Evolutionary conservation across 768 basidiomycete genomes (phyloP), one percentile per base, ranked within the genome.

Genomic region (Antrodiella citrinella): DNA sequence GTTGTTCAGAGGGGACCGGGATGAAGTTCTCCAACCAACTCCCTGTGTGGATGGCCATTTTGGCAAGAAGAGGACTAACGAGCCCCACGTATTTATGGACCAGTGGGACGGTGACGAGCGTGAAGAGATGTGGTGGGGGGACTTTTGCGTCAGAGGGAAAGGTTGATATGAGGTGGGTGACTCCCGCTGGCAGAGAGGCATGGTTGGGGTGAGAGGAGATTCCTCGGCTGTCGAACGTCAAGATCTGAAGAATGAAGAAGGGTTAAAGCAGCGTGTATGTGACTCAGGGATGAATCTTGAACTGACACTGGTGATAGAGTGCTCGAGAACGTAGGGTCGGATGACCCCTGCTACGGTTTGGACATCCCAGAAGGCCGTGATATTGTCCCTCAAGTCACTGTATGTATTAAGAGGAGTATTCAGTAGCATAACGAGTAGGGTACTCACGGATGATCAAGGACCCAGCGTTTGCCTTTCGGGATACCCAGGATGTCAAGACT

Each of bases 121-220:
- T 74, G 65, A 78, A 90, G 11, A 86, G 67, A 4, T 64, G 65
- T 2, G 61, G 55, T 39, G 65, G 66, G 11, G 69, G 68, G 45
- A 26, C 62, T 58, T 22, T 52, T 49, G 18, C 59, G 39, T 11
- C 57, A 44, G 26, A 42, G 47, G 40, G 57, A 50, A 26, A 48
- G 35, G 12, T 50, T 42, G 24, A 55, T 43, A 71, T 58, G 19
- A 86, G 71, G 47, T 71, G 64, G 38, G 71, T 62, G 30, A 74
- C 77, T 35, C 83, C 86, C 19, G 67, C 62, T 5, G 76, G 78
- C 15, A 93, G 71, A 1, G 91, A 82, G 54, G 70, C 73, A 65
- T 96, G 93, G 62, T 96, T 96, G 2, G 88, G 88, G 60, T 95
- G 93, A 3, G 70, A 71, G n/a, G 92, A 90, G 12, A 95, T 69